Base-by-base conservation (phyloP, 768 basidiomycete species). In the Fomitopsis pulvina region DNA sequence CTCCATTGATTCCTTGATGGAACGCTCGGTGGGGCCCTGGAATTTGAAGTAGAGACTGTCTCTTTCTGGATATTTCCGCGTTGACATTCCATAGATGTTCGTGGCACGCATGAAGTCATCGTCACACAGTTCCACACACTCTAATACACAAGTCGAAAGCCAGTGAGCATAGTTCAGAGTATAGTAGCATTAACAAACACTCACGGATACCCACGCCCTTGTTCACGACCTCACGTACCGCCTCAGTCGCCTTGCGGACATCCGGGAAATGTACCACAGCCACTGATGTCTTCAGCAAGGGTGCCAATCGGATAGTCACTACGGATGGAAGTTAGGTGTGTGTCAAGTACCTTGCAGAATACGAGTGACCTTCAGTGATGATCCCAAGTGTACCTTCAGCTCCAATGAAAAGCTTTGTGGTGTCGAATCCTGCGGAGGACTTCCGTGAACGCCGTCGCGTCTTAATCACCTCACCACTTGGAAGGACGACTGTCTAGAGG, bases 1-100 rank as follows among this genome's bases (percentile, higher is more conserved):
- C 39, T 76, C 71, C 0, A 85, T 78, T 0, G 87, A 76, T 9
- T 55, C 55, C 22, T 43, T n/a, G 49, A 43, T 37, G 14, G 49
- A 25, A 37, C 76, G 74, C 3, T 76, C 61, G 14, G 41, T 43
- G 30, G 41, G 41, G 2, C 92, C 92, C 63, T 93, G 90, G 45
- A 96, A 78, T 64, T 95, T 94, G 76, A 97, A 90, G 69, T 96
- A 92, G 9, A 96, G 75, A 0, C 85, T 85, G 60, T 93, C 90
- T 53, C 75, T 69, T 18, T 81, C 80, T 2, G 84, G 84, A 61
- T 85, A 88, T 40, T 79, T 72, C 71, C 51, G 77, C 77, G 14
- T 2, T 2, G 44, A 82, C 53, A 68, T 72, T 57, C 79, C 79
- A 49, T 69, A 76, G 39, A 69, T 67, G 64, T 85, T 83, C 32